Conservation (phyloP, 202 grass and related monocot genomes). For the Schoenoplectus triqueter region DNA sequence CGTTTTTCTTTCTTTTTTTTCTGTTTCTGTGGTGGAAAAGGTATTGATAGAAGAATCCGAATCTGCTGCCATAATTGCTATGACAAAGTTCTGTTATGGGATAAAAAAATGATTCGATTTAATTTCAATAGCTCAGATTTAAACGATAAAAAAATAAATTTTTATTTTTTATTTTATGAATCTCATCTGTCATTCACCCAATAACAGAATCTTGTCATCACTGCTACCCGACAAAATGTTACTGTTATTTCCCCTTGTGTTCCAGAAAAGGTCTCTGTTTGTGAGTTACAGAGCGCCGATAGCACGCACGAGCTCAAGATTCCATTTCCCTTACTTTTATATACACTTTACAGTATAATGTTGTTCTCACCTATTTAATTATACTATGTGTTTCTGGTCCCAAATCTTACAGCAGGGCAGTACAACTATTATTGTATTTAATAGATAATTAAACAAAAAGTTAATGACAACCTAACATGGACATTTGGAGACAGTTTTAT, state of each 20-base stretch:
- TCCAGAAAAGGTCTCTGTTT: conserved; percentile 1
- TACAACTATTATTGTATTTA: not conserved
- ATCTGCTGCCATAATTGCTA: too few species aligned
- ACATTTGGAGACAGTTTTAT: not conserved
- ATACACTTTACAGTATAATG: conserved; percentile 12
- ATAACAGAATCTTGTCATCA: too few species aligned
- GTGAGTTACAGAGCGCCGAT: not conserved
- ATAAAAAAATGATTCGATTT: too few species aligned
- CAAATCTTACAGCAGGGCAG: not conserved
- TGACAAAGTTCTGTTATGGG: too few species aligned
- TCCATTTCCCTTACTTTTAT: conserved; percentile 19
- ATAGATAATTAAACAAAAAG: not conserved
- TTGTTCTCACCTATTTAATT: not conserved
- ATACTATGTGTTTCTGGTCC: not conserved
- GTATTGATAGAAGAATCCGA: not conserved
- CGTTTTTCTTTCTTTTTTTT: not conserved
- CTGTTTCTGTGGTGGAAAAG: not conserved
- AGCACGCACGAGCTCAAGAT: conserved; percentile 14
- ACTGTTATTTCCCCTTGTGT: not conserved
- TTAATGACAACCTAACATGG: not conserved
- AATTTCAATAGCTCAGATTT: too few species aligned
- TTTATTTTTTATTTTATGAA: not conserved
- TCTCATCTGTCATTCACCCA: too few species aligned
- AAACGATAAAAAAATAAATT: too few species aligned
- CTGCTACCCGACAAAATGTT: not conserved